Percentiles rank a stretch among this genome's conserved stretches.
Conservation (phyloP, 192 early-diverging fungal species). For the Linnemannia hyalina region DNA sequence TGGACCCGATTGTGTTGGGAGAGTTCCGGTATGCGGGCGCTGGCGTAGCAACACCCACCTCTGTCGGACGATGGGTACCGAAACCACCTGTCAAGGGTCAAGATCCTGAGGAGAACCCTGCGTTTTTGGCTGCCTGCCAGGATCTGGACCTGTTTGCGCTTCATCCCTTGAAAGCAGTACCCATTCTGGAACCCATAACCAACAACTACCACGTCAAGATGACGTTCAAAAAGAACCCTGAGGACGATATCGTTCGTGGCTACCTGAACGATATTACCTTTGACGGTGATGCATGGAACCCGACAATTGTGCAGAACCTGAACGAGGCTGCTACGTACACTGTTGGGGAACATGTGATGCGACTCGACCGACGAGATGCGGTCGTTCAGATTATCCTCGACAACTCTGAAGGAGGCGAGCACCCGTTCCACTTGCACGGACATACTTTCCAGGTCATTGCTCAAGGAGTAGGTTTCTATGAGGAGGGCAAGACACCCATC, state of each 20-base stretch:
- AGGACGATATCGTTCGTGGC: constrained; percentile 26
- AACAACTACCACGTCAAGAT: constrained; percentile 33
- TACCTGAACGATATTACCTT: constrained; percentile 28
- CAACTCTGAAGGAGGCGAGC: constrained; percentile 28
- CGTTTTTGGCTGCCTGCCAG: constrained; percentile 38
- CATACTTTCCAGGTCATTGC: constrained; percentile 62
- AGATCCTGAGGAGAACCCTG: constrained; percentile 18
- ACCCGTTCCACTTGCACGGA: constrained; percentile 64
- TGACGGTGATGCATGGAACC: constrained; percentile 36
- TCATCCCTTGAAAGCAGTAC: constrained; percentile 32
- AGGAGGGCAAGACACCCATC: constrained; percentile 34
- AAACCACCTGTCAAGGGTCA: background rate
- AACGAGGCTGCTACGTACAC: constrained; percentile 26
- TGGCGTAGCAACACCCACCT: constrained; percentile 33
- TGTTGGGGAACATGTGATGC: constrained; percentile 31
- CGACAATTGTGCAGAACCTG: constrained; percentile 52
- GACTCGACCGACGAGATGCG: constrained; percentile 23
- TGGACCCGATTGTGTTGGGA: constrained; percentile 50
- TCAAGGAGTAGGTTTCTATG: constrained; percentile 50
- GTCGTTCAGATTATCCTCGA: constrained; percentile 52
- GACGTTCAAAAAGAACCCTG: constrained; percentile 17
- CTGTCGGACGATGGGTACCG: constrained; percentile 30
- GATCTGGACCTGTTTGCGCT: constrained; percentile 42
- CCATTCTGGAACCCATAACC: constrained; percentile 41
- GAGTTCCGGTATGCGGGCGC: constrained; percentile 61